Conservation (phyloP, 2,329 filamentous ascomycete species). For the Coniochaeta ligniaria region DNA sequence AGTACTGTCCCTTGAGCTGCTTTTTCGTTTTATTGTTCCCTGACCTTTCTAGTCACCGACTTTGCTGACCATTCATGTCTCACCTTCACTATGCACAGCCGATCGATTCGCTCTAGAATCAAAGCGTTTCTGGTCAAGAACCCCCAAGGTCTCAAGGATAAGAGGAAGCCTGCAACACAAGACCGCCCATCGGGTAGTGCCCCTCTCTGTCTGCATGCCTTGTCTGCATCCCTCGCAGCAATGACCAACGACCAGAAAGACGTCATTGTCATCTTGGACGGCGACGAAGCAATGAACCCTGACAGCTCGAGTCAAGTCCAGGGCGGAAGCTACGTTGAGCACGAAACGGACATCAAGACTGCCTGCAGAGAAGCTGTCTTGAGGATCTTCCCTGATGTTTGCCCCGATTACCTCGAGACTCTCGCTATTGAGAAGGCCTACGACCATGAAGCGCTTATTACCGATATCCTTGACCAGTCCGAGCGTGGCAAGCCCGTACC, state of each 20-base stretch:
- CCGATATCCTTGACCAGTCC: slow-evolving; percentile 29
- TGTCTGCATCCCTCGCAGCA: neutral
- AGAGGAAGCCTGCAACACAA: neutral
- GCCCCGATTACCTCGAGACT: slow-evolving; percentile 25
- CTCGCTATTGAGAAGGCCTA: slow-evolving; percentile 19
- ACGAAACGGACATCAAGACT: slow-evolving; percentile 4
- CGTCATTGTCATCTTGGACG: neutral
- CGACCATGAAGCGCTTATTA: slow-evolving; percentile 23
- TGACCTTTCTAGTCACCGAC: too few relatives aligned
- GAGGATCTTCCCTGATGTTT: slow-evolving; percentile 38
- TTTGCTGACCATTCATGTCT: neutral
- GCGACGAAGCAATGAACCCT: neutral
- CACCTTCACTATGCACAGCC: neutral
- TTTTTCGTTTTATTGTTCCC: too few relatives aligned
- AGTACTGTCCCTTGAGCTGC: too few relatives aligned
- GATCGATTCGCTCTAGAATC: neutral
- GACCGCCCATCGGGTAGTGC: neutral
- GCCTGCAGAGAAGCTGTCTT: slow-evolving; percentile 22
- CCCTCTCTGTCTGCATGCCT: neutral
- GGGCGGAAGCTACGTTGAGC: neutral
- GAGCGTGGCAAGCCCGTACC: slow-evolving; percentile 32
- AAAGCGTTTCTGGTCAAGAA: neutral
- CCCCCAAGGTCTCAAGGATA: neutral
- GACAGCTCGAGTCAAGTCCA: slow-evolving; percentile 7
- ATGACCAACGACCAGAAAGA: neutral